Base-by-base conservation (phyloP, 805 yeast species). In the Candida morakotiae region DNA sequence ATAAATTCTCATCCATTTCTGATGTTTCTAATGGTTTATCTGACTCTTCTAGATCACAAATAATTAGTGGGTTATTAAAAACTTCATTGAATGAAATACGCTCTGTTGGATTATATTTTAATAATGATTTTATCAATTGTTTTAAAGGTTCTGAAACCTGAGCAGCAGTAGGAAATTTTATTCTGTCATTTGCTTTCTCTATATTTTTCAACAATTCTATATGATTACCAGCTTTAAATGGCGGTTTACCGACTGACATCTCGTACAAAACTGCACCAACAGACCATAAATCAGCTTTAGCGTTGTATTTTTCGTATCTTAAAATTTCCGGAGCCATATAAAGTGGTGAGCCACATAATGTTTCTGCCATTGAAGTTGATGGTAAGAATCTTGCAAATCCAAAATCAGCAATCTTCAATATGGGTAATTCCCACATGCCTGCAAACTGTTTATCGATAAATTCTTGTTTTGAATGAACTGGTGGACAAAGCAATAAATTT, bases 321-420 rank as follows among this genome's bases (percentile, higher is more conserved):
- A 93, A 67, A 33, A 93, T 93, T 62, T 93, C 98, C 0, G 98
- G 98, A 0, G 98, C 98, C 98, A 93, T 93, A 62, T 93, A 93
- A 30, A 93, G 72, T 3, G 98, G 98, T 9, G 96, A 87, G 1
- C 98, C 98, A 70, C 98, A 93, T 47, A 93, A 68, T 1, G 98
- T 93, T 56, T 93, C 98, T 1, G 98, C 98, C 77, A 93, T 71
- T 1, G 96, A 82, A 2, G 97, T 84, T 34, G 85, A 80, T 5
- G 98, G 98, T 51, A 93, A 70, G 55, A 89, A 86, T 44, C 98
- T 73, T 4, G 98, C 98, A 65, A 93, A 93, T 1, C 98, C 98
- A 62, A 93, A 93, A 64, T 93, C 98, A 9, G 98, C 98, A 42
- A 93, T 81, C 59, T 91, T 91, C 45, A 93, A 70, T 8, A 89